Evolutionary conservation across 192 early-diverging fungal genomes (phyloP), one percentile per base, ranked within the genome.

Genomic region (Linnemannia hyalina): DNA sequence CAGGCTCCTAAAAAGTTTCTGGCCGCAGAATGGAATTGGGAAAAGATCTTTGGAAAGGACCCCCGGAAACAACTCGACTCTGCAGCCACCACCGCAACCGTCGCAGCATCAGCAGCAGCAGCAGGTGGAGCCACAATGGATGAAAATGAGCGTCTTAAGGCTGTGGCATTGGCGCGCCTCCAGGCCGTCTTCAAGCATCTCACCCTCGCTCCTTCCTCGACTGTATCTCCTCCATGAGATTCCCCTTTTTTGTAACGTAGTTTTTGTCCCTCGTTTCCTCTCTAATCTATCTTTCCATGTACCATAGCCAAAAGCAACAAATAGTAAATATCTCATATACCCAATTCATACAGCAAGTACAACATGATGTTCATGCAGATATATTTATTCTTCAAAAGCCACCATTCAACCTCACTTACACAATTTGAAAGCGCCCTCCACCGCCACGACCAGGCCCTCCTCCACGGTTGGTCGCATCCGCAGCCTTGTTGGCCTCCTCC

Each of bases 401-500:
- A 32, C 9, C 55, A 23, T 22, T 16, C 49, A 20, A 52, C 22
- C 18, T 10, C 18, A 1, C 36, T 44, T 76, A 77, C 70, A 82
- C 52, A 13, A 82, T 82, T 38, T 77, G 75, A 55, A 52, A 74
- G 22, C 81, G 69, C 63, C 80, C 80, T n/a, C 74, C 74, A 11
- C 81, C 63, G 1, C 81, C 81, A 26, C 40, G 47, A 42, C 83
- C 82, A 13, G 75, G 70, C 36, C 74, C 78, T 22, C 84, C 79
- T 47, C 84, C 84, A 55, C 91, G 89, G 20, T 92, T 91, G 60
- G 95, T 94, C 0, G 91, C 91, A 80, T 96, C 96, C 84, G 94
- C 92, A 57, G 93, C 90, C 29, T 92, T 90, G 15, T 96, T 78
- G 0, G 97, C 97, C 23, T 96, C 95, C 70, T 99, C 99, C 18